Percentiles rank a stretch among this genome's conserved stretches.
These are phyloP conservation scores for Candida dubliniensis DNA, from an alignment of 1,139 yeast species.

Conservation along the genomic window DNA sequence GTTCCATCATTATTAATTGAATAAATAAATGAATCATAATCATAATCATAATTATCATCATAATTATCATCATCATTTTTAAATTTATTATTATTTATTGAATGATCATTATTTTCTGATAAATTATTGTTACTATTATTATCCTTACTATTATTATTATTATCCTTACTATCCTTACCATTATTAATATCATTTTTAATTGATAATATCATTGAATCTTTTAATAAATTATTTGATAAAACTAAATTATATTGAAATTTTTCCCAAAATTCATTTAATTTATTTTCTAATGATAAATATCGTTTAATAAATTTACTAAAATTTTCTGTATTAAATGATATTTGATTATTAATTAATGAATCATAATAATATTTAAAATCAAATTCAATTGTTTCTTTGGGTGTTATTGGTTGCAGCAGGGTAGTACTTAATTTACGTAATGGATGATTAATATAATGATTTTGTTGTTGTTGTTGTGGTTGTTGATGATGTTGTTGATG, in stretches of 20 bases:
- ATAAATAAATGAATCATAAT: constrained; percentile 2
- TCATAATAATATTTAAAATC: constrained; percentile 11
- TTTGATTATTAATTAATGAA: constrained; percentile 6
- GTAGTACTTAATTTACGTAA: neutral
- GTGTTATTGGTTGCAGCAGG: constrained; percentile 1
- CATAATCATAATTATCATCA: constrained; percentile 8
- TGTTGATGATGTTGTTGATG: neutral
- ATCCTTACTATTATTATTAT: constrained; percentile 9
- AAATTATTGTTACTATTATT: constrained; percentile 22
- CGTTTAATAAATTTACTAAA: constrained; percentile 29
- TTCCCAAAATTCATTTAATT: constrained; percentile 36
- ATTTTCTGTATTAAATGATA: constrained; percentile 21
- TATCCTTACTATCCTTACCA: constrained; percentile 7
- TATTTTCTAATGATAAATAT: constrained; percentile 24
- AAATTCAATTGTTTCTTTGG: neutral
- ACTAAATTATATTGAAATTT: constrained; percentile 43
- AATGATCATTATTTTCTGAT: constrained; percentile 45
- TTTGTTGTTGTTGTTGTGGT: neutral
- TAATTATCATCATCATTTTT: too few species aligned
- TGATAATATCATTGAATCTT: constrained; percentile 45
- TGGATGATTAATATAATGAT: neutral
- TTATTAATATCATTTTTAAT: constrained; percentile 40
- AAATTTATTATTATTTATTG: constrained; percentile 47
- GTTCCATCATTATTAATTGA: constrained; percentile 19
- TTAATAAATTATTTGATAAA: constrained; percentile 41